Conservation (phyloP, 768 basidiomycete genomes). For the Polyporus arcularius region DNA sequence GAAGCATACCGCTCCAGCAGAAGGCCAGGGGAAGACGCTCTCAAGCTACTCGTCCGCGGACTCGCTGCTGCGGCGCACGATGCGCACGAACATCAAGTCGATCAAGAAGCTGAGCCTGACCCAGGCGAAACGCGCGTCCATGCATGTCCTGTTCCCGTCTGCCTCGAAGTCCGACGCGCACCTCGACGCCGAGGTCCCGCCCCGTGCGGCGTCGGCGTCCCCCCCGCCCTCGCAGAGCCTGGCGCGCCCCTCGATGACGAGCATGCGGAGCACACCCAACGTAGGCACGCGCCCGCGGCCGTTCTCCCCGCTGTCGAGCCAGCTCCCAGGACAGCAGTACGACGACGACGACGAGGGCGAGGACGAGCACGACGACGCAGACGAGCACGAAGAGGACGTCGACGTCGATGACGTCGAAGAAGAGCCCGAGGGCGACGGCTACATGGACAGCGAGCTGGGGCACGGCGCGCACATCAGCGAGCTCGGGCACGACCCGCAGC, state of each 20-base stretch:
- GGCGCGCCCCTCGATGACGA: constrained; percentile 7
- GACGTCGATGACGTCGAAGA: not conserved
- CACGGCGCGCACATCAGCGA: not conserved
- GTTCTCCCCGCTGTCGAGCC: constrained; percentile 10
- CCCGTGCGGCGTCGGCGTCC: constrained; percentile 8
- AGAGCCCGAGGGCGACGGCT: not conserved
- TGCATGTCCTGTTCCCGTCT: constrained; percentile 2
- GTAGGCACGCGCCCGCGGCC: constrained; percentile 4
- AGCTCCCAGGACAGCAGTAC: not conserved
- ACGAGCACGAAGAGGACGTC: not conserved
- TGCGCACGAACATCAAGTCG: constrained; percentile 16
- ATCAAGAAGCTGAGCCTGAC: not conserved
- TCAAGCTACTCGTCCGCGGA: constrained; percentile 30
- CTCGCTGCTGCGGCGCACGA: constrained; percentile 24
- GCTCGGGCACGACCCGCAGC: not conserved
- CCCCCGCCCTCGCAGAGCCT: constrained; percentile 9
- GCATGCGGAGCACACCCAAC: constrained; percentile 2
- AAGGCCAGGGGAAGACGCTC: constrained; percentile 15
- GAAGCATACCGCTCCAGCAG: not conserved
- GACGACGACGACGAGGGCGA: not conserved
- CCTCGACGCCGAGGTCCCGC: not conserved
- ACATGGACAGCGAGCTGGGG: not conserved
- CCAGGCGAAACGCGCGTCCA: constrained; percentile 8
- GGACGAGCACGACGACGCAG: not conserved
- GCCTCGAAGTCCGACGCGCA: constrained; percentile 7